These are phyloP conservation scores for Malassezia dermatis DNA, from an alignment of 1,284 basidiomycete species.

Conservation along the genomic window DNA sequence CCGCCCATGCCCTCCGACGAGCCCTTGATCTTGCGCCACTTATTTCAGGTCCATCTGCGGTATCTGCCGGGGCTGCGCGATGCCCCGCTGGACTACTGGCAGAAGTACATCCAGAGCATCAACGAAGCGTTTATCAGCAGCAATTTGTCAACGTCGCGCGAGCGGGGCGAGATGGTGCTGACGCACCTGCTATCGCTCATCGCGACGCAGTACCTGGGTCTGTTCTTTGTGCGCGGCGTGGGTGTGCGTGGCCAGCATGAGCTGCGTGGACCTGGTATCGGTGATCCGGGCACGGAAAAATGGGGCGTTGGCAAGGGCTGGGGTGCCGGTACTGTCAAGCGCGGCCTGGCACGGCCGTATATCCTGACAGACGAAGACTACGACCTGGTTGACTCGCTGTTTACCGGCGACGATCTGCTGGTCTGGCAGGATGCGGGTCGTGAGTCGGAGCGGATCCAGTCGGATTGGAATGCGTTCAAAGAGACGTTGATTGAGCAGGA, in stretches of 20 bases:
- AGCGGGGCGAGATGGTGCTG: conserved; percentile 34
- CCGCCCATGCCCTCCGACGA: conserved; percentile 30
- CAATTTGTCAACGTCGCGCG: conserved; percentile 35
- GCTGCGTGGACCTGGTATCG: conserved; percentile 38
- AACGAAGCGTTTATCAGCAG: conserved; percentile 36
- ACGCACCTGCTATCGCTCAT: conserved; percentile 35
- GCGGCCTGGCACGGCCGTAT: conserved; percentile 40
- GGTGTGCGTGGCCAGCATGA: conserved; percentile 41
- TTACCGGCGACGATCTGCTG: conserved; percentile 24
- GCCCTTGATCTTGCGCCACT: conserved; percentile 38
- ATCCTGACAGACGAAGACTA: conserved; percentile 26
- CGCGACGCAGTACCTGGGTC: conserved; percentile 36
- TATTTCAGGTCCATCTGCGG: conserved; percentile 42
- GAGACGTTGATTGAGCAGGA: conserved; percentile 44
- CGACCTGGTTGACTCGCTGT: conserved; percentile 32
- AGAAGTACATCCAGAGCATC: conserved; percentile 40
- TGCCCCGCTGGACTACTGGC: conserved; percentile 40
- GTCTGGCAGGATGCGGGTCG: conserved; percentile 35
- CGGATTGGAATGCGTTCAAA: conserved; percentile 38
- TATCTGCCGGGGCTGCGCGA: conserved; percentile 35
- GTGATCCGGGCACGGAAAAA: conserved; percentile 34
- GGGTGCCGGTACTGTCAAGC: conserved; percentile 46
- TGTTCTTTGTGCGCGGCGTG: conserved; percentile 39
- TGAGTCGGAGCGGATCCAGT: conserved; percentile 27
- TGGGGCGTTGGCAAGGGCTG: conserved; percentile 47